Base-by-base conservation (phyloP, 176 grass and related monocot genomes). In the Elaeis guineensis region DNA sequence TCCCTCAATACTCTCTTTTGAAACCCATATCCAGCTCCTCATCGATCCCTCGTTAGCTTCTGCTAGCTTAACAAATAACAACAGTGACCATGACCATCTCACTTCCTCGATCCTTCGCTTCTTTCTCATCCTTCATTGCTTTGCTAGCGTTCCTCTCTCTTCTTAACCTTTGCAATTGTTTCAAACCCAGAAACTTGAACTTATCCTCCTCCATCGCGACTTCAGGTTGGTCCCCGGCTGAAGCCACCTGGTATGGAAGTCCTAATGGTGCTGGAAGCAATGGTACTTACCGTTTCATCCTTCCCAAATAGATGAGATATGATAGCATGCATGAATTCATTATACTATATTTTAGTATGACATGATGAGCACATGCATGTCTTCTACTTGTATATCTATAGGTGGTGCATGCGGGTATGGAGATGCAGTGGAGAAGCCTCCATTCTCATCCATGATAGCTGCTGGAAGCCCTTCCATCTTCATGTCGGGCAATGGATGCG, bases 331-430 rank as follows among this genome's bases (percentile, higher is more conserved):
- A 30, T 30, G 5, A 30, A 30, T 30, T 5, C 28, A 5, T 30
- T 30, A 30, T 28, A 24, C 3, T 24, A 24, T 23, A 30, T 30
- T 30, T 30, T 0, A 79, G 78, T 85, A 77, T 3, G 51, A 55
- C 82, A 75, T 55, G 78, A 60, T 16, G n/a, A n/a, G n/a, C n/a
- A n/a, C 19, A 1, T 26, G 25, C 20, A 22, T 0, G 16, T 56
- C 17, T 58, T 23, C 24, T 29, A 23, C 14, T 53, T 62, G 11
- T 0, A 44, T 35, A 15, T 18, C 6, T 70, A 3, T 55, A 95
- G 90, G 86, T 50, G 90, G 90, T 6, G 90, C 82, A 5, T 95
- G 90, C 71, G 90, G 90, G 20, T 95, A 83, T 74, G 89, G 89
- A 78, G 75, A 86, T 51, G 57, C 57, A 17, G 73, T 74, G 63